Base-by-base conservation (phyloP, 192 early-diverging fungal genomes). In the Coemansia sp. region DNA sequence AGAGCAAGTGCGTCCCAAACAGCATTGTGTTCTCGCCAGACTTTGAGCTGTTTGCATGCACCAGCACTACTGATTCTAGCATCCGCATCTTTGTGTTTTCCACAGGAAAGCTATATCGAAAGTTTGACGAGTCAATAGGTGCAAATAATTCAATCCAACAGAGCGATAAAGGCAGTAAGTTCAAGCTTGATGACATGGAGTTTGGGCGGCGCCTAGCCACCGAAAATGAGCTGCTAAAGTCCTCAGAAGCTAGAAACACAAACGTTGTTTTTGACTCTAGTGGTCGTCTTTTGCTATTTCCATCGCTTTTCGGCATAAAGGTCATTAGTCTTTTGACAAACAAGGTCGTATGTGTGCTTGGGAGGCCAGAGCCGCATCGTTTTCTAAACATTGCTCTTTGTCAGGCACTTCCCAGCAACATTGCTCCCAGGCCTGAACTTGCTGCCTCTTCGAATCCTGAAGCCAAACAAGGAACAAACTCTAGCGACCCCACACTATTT, bases 301-400 rank as follows among this genome's bases (percentile, higher is more conserved):
- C 93, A 17, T 95, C 95, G n/a, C 77, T 98, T 38, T 84, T 98
- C 65, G 97, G 97, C 14, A 95, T 99, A 69, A 99, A 99, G 78
- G 86, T 98, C 42, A 88, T 98, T 56, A 94, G 95, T 70, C 86
- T 95, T 41, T 76, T 76, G 25, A 89, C 91, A 32, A 96, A 97
- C 84, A 93, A 92, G 65, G 94, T 95, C 2, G 87, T 85, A 8
- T 79, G 88, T 10, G 67, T 97, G 3, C 84, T 99, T 75, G 96
- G 97, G n/a, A 95, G 94, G 66, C 85, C 88, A 9, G 97, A 99
- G 72, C 91, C 92, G 5, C 87, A 92, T 57, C 87, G 97, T 22
- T 99, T 96, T 80, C 72, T 96, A 64, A 92, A 96, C 70, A 65
- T 99, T 64, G 85, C 88, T 12, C 77, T 99, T 50, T 93, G 93